A percentile compares a stretch with the other conserved stretches of the same genome.
These are phyloP conservation scores for Sicyos edulis DNA, from an alignment of 306 rosid genomes.

Conservation along the genomic window DNA sequence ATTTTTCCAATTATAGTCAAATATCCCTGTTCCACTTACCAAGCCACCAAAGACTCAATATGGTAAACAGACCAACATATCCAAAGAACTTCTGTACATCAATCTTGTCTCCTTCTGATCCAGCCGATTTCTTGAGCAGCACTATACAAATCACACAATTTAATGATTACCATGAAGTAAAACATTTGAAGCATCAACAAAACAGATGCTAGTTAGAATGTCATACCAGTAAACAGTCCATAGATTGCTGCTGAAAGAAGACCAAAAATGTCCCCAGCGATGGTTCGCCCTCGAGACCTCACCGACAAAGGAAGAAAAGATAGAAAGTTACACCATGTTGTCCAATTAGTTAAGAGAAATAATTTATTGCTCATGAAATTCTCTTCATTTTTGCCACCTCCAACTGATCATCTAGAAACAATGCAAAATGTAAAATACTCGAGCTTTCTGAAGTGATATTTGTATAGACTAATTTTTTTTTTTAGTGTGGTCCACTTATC, in stretches of 20 bases:
- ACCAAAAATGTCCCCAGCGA: conserved; percentile 47
- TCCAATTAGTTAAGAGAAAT: neutral
- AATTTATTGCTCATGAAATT: neutral
- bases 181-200: neutral
- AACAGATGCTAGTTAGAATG: neutral
- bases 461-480: neutral
- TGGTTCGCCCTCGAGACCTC: conserved; percentile 48
- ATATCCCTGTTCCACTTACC: conserved; percentile 33
- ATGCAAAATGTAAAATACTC: neutral
- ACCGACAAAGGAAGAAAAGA: conserved; percentile 20
- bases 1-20: neutral
- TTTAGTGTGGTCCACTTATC: neutral
- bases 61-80: conserved; percentile 60
- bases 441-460: neutral
- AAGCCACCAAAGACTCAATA: conserved; percentile 80
- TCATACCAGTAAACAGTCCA: conserved; percentile 62
- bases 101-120: conserved; percentile 58
- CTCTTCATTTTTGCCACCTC: neutral
- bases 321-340: neutral
- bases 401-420: neutral
- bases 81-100: conserved; percentile 73
- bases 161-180: conserved; percentile 12
- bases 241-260: conserved; percentile 56
- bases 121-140: conserved; percentile 59
- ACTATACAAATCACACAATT: conserved; percentile 35